These are phyloP conservation scores for Aspergillus pseudonomiae DNA, from an alignment of 2,329 filamentous ascomycete species.

Conservation along the genomic window DNA sequence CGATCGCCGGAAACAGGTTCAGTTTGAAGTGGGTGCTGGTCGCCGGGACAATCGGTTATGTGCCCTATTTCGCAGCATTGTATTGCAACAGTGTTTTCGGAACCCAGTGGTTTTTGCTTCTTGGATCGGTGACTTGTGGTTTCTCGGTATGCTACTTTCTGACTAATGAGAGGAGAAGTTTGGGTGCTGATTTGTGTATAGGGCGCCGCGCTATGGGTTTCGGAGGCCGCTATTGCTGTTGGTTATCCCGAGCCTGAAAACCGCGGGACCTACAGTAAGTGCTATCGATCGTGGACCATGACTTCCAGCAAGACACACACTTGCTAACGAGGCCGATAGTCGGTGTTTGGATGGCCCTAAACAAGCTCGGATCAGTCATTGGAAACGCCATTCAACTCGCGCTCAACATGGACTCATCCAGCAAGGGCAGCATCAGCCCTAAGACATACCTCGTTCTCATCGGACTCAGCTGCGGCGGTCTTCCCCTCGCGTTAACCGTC, in stretches of 20 bases:
- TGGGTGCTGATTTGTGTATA: not conserved
- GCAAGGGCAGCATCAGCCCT: slow-evolving; percentile 49
- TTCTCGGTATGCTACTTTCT: not conserved
- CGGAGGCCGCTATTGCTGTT: slow-evolving; percentile 1
- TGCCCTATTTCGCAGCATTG: slow-evolving; percentile 48
- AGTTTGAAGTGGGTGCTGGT: slow-evolving; percentile 43
- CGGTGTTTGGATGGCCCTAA: slow-evolving; percentile 56
- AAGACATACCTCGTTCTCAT: slow-evolving; percentile 46
- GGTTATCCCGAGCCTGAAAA: not conserved
- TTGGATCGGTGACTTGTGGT: slow-evolving; percentile 1
- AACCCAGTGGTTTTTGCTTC: not conserved
- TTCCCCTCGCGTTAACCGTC: slow-evolving; percentile 48
- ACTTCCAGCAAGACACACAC: not conserved
- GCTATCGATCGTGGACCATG: not conserved
- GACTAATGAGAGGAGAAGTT: not conserved
- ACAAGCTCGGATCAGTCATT: slow-evolving; percentile 56
- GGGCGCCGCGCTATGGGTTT: not conserved
- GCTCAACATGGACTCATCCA: slow-evolving; percentile 47
- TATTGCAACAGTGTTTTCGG: slow-evolving; percentile 27
- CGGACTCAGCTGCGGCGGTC: slow-evolving; percentile 48
- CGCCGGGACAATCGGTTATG: slow-evolving; percentile 49
- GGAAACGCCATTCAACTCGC: slow-evolving; percentile 54
- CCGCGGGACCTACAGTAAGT: slow-evolving; percentile 3
- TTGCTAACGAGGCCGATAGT: slow-evolving; percentile 23
- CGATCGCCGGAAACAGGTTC: slow-evolving; percentile 42